Evolutionary conservation across 306 rosid species (phyloP).

Genomic region (Ormosia emarginata): DNA sequence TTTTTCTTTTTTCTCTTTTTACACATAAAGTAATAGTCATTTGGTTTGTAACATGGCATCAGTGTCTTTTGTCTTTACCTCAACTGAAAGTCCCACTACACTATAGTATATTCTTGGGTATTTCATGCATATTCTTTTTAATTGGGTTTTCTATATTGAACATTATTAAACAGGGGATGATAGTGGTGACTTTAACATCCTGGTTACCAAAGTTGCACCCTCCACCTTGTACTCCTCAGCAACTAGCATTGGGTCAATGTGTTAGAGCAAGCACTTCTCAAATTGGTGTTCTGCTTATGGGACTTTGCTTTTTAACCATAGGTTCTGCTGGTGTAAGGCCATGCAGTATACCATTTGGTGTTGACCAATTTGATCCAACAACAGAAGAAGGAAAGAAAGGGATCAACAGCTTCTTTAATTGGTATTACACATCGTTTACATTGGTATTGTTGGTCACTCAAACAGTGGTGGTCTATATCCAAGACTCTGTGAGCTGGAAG

Average conservation of each 20-base stretch:
- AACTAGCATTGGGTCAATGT: slow-evolving; percentile 34
- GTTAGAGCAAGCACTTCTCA: slow-evolving; percentile 36
- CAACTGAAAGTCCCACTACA: too few species aligned
- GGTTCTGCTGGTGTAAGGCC: slow-evolving; percentile 74
- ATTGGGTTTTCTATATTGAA: background rate
- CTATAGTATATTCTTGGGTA: background rate
- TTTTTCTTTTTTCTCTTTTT: too few species aligned
- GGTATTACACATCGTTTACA: slow-evolving; percentile 52
- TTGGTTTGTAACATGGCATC: too few species aligned
- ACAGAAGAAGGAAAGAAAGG: slow-evolving; percentile 64
- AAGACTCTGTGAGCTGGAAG: slow-evolving; percentile 70
- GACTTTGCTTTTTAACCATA: slow-evolving; percentile 41
- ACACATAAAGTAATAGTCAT: too few species aligned
- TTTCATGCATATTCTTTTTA: background rate
- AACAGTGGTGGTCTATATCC: slow-evolving; percentile 61
- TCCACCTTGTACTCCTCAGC: slow-evolving; percentile 31
- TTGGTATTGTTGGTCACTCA: slow-evolving; percentile 41
- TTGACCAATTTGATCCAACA: slow-evolving; percentile 65
- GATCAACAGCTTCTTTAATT: slow-evolving; percentile 55
- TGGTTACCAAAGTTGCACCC: slow-evolving; percentile 66
- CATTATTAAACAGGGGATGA: slow-evolving; percentile 57
- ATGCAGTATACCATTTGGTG: slow-evolving; percentile 75
- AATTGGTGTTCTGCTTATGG: slow-evolving; percentile 44
- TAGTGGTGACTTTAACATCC: slow-evolving; percentile 52
- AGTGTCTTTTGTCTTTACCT: too few species aligned